phyloP scores from a whole-genome alignment of 2,329 filamentous ascomycete species.

The Diaporthe citrichinensis region DNA sequence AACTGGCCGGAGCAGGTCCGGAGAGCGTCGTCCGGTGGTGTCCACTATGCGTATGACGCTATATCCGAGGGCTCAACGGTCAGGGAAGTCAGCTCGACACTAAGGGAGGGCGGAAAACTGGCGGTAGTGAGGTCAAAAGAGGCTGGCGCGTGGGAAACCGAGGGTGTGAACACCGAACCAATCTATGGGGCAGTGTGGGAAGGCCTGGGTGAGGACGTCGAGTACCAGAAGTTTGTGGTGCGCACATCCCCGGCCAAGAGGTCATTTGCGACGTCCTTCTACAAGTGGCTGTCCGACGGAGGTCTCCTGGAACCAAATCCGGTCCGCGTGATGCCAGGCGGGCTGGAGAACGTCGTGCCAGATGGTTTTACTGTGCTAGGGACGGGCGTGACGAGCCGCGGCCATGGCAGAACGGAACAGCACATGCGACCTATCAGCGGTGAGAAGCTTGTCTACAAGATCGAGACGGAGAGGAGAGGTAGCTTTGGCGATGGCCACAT shows the following conservation, averaged over 20 bases:
- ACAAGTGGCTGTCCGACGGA: constrained; percentile 50
- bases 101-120: constrained; percentile 47
- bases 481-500: constrained; percentile 37
- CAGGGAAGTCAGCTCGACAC: constrained; percentile 46
- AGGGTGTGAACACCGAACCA: constrained; percentile 50
- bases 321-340: constrained; percentile 51
- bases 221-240: constrained; percentile 52
- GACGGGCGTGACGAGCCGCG: constrained; percentile 46
- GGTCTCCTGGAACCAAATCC: constrained; percentile 49
- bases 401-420: constrained; percentile 45
- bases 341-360: constrained; percentile 46
- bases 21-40: constrained; percentile 46
- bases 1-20: constrained; percentile 52
- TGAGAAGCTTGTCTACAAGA: constrained; percentile 56
- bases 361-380: constrained; percentile 50
- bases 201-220: constrained; percentile 55
- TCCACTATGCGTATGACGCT: constrained; percentile 55
- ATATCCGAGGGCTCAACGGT: constrained; percentile 58
- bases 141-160: constrained; percentile 49
- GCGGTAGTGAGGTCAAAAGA: constrained; percentile 50
- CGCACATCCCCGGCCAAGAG: constrained; percentile 46
- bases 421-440: constrained; percentile 57
- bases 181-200: constrained; percentile 60
- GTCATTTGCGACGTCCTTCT: constrained; percentile 53
- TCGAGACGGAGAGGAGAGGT: constrained; percentile 32